These are phyloP conservation scores for Hypoxylon perforatum DNA, from an alignment of 495 filamentous ascomycete genomes.

Conservation along the genomic window DNA sequence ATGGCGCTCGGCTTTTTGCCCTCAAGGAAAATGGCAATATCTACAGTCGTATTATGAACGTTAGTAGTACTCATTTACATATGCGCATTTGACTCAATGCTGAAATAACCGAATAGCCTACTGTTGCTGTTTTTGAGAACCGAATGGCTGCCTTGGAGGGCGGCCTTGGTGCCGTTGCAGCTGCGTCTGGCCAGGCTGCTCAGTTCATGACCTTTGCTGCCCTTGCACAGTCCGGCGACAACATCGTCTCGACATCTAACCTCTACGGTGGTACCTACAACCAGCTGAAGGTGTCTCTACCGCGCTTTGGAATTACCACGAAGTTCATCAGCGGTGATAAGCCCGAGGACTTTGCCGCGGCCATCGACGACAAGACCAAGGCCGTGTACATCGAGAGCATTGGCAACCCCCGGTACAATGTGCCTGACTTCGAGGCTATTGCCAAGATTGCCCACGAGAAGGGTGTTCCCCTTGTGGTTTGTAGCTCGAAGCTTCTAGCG, in stretches of 20 bases:
- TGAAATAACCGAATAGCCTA: constrained; percentile 68
- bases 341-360: constrained; percentile 81
- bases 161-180: constrained; percentile 88
- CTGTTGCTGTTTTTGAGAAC: constrained; percentile 98
- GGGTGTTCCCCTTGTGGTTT: constrained; percentile 85
- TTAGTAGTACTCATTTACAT: constrained; percentile 40
- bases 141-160: constrained; percentile 95
- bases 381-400: constrained; percentile 96
- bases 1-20: constrained; percentile 94
- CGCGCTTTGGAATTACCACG: constrained; percentile 86
- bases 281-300: constrained; percentile 93
- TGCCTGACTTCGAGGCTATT: constrained; percentile 89
- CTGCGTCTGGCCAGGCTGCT: constrained; percentile 90
- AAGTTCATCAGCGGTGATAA: constrained; percentile 91
- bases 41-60: constrained; percentile 97
- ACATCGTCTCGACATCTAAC: constrained; percentile 93
- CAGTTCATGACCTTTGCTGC: constrained; percentile 94
- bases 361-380: constrained; percentile 96
- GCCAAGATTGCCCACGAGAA: constrained; percentile 81
- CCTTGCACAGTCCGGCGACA: constrained; percentile 87
- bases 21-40: constrained; percentile 99
- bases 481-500: constrained; percentile 42
- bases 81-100: background rate
- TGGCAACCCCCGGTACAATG: constrained; percentile 95
- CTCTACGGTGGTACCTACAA: constrained; percentile 98